Evolutionary conservation across 2,329 filamentous ascomycete species (phyloP), one percentile per base, ranked within the genome.

Genomic region (Cryphonectria naterciae): DNA sequence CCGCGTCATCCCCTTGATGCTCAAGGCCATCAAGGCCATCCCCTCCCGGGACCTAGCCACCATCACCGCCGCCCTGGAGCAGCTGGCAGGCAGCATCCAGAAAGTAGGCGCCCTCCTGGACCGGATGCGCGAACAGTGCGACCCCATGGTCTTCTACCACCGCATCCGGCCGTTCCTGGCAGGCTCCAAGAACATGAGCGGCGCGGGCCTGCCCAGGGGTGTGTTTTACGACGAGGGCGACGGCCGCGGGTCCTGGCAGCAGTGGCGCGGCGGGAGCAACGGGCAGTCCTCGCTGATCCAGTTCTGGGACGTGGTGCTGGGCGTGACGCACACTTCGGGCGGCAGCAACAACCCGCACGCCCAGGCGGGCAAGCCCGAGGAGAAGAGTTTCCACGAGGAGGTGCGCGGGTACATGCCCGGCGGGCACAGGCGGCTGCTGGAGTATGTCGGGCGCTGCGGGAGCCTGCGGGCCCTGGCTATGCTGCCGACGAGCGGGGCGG

Each of bases 341-440:
- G 83, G 83, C 0, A 80, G 79, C 71, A 75, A 75, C 49, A 72
- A 73, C 15, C 73, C 76, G 15, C 75, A 77, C 19, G 74, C 75
- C 28, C 77, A 75, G 13, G 65, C 56, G 49, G 68, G 65, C 2
- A 68, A 6, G 66, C 37, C 61, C 4, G 72, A 71, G 49, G 49
- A 63, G 61, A 73, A 69, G 17, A 83, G 81, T 72, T 88, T 85
- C 74, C 86, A 87, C 76, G 77, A 87, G 72, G 86, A 97, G 75
- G 95, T 98, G 84, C 89, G 94, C 67, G 87, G 87, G 49, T 98
- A 98, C 82, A 98, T 98, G 95, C 95, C 95, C 0, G 93, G 92
- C 0, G 88, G 89, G 0, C 95, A 98, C 78, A 87, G 91, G 1
- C 86, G 89, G 2, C 97, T 98, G 80, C 85, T 98, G 1, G 85